These are phyloP conservation scores for Forsythia viridissima DNA, from an alignment of 257 asterid genomes.

Conservation along the genomic window DNA sequence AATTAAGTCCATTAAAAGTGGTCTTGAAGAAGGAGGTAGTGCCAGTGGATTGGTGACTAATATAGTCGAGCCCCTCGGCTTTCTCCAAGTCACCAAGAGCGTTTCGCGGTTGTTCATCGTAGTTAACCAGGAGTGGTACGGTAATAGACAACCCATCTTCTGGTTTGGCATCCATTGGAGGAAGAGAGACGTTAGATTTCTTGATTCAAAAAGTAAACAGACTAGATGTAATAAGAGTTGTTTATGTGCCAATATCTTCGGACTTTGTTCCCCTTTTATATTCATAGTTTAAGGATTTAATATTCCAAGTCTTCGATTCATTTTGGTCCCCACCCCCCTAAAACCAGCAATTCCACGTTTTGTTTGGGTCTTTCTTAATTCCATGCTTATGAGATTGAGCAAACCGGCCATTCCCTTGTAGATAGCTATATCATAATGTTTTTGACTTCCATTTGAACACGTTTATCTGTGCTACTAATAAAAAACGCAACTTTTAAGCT, in stretches of 20 bases:
- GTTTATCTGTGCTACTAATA: too few species aligned
- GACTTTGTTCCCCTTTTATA: constrained; percentile 2
- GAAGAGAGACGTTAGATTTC: not conserved
- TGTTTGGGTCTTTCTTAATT: not conserved
- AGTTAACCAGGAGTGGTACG: constrained; percentile 25
- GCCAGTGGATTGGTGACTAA: constrained; percentile 11
- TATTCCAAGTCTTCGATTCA: not conserved
- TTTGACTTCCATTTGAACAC: too few species aligned
- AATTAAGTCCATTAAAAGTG: constrained; percentile 60
- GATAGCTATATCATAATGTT: too few species aligned
- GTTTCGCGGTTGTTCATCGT: not conserved
- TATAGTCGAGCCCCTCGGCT: not conserved
- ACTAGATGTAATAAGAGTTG: not conserved
- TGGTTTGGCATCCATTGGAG: constrained; percentile 28
- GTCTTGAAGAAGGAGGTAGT: constrained; percentile 44
- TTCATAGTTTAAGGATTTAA: not conserved
- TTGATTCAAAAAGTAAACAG: not conserved
- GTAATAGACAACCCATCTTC: constrained; percentile 23
- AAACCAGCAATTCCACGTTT: not conserved
- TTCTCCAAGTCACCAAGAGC: constrained; percentile 13
- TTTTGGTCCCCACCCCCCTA: too few species aligned
- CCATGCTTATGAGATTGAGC: not conserved
- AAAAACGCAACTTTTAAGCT: too few species aligned
- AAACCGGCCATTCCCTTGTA: too few species aligned
- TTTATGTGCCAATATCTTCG: not conserved